Conservation (phyloP, 2,329 filamentous ascomycete species). For the Aspergillus novofumigatus region DNA sequence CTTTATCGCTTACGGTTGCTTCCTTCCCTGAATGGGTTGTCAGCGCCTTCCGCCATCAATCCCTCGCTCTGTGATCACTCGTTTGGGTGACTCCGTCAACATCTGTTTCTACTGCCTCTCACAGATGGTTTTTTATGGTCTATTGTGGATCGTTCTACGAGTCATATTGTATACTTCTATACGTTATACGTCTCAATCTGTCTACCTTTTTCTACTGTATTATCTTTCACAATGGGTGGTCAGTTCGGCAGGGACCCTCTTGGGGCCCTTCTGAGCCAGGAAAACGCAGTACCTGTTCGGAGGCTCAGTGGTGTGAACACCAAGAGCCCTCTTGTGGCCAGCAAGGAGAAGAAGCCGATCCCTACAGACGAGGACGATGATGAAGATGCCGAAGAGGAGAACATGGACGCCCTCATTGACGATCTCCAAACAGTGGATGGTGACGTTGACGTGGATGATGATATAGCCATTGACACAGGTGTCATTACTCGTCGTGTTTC, state of each 20-base stretch:
- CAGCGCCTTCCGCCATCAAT: not conserved
- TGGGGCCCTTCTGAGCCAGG: not conserved
- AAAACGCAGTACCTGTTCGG: not conserved
- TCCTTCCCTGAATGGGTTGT: not conserved
- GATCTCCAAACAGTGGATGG: conserved; percentile 81
- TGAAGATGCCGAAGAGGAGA: conserved; percentile 73
- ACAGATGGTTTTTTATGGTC: too few relatives aligned
- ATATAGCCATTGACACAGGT: conserved; percentile 49
- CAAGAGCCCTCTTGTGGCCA: not conserved
- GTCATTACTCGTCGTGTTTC: conserved; percentile 56
- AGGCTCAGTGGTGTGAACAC: not conserved
- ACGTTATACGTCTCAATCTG: not conserved
- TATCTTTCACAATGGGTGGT: not conserved
- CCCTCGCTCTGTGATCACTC: not conserved
- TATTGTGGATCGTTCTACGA: not conserved
- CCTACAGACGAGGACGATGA: conserved; percentile 29
- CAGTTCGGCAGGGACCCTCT: not conserved
- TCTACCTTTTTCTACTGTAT: not conserved
- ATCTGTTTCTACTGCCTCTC: not conserved
- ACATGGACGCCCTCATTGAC: conserved; percentile 82
- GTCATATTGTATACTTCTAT: not conserved
- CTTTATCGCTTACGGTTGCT: not conserved
- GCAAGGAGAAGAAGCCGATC: not conserved
- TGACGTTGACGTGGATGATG: conserved; percentile 60
- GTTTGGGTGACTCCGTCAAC: not conserved